These are phyloP conservation scores for Solanum bulbocastanum DNA, from an alignment of 257 asterid genomes.

Conservation along the genomic window DNA sequence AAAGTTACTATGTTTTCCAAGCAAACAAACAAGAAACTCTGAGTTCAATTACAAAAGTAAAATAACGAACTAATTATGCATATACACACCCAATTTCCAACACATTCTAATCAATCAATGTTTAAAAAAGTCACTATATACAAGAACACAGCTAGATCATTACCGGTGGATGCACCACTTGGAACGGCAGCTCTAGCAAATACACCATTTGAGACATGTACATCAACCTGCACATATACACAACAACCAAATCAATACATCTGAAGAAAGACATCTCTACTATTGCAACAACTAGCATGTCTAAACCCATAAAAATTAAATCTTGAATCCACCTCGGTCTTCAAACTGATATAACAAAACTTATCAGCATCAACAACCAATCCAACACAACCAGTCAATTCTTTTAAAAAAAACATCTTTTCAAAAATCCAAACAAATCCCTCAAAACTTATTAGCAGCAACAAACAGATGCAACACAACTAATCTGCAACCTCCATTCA, in stretches of 20 bases:
- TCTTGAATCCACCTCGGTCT: neutral
- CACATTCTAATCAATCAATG: neutral
- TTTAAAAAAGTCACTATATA: neutral
- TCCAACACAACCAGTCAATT: neutral
- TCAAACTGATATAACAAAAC: neutral
- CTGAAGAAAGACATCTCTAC: neutral
- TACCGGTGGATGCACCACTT: conserved; percentile 95
- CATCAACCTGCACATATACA: conserved; percentile 48
- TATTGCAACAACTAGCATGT: neutral
- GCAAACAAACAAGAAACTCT: neutral
- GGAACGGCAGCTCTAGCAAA: conserved; percentile 88
- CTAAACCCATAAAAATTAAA: neutral
- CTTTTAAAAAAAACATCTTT: neutral
- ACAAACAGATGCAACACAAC: neutral
- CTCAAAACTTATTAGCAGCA: neutral
- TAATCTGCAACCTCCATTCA: neutral
- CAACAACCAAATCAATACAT: neutral
- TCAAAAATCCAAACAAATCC: neutral
- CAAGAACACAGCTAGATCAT: neutral
- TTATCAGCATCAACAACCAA: neutral
- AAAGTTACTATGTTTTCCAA: neutral
- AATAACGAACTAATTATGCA: neutral
- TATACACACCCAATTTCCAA: neutral
- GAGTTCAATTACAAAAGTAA: neutral
- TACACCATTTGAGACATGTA: conserved; percentile 39